Conservation (phyloP, 129 eudicot species). For the Calendula officinalis region DNA sequence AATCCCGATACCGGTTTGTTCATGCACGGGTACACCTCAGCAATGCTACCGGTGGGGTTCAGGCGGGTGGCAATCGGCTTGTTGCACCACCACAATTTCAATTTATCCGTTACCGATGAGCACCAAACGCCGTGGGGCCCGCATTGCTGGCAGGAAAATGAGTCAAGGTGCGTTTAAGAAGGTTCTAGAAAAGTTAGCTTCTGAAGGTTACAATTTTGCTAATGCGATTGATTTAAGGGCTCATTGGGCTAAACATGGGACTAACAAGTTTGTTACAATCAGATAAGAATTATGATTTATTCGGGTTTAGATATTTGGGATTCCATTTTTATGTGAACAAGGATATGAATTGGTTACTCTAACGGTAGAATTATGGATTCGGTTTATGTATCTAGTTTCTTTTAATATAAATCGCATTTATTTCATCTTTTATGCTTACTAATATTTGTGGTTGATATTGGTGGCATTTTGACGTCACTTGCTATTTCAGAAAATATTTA, state of each 20-base stretch:
- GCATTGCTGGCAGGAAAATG: conserved; percentile 96
- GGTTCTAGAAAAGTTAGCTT: conserved; percentile 76
- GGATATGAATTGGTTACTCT: conserved; percentile 14
- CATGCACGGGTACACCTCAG: conserved; percentile 81
- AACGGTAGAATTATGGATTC: conserved; percentile 22
- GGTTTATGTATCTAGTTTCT: conserved; percentile 1
- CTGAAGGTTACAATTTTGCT: conserved; percentile 74
- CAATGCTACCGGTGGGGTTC: conserved; percentile 96
- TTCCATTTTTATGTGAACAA: conserved; percentile 23
- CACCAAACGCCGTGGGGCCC: conserved; percentile 84
- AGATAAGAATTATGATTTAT: conserved; percentile 43
- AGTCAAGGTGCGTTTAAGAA: conserved; percentile 95
- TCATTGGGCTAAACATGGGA: conserved; percentile 97
- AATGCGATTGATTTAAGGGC: conserved; percentile 83
- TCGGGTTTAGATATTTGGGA: conserved; percentile 30
- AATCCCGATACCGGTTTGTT: conserved; percentile 88
- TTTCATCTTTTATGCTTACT: conserved; percentile 2
- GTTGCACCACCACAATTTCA: conserved; percentile 87
- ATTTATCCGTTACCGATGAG: conserved; percentile 95
- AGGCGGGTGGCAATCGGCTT: conserved; percentile 98
- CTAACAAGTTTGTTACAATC: conserved; percentile 96
- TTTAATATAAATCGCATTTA: neutral
- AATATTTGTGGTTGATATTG: neutral
- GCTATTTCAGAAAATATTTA: conserved; percentile 33
- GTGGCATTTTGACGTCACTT: neutral